Base-by-base conservation (phyloP, 73 alveolate species). In the Paramecium primaurelia region DNA sequence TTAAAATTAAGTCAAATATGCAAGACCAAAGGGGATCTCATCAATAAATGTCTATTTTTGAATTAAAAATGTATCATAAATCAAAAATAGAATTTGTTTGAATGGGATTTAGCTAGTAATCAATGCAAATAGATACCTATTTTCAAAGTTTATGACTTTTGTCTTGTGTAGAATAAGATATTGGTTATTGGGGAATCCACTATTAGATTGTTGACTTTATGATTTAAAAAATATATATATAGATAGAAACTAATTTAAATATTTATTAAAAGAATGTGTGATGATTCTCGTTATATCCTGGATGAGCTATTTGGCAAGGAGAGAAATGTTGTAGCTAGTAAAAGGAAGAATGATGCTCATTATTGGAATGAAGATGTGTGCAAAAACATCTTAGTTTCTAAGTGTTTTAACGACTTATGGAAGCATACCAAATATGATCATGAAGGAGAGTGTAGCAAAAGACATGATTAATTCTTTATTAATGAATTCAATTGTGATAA, bases 331-430 rank as follows among this genome's bases (percentile, higher is more conserved):
- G 51, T 36, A 12, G 51, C 45, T 6, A 45, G 49, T 8, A 80
- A 80, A n/a, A 22, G 91, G 8, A 80, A 80, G 91, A 80, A 80
- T 44, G 91, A 80, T 49, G 91, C 91, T 18, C 91, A 80, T 54
- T 80, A 80, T 80, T 80, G 91, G 91, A 80, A 80, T 47, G 91
- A 80, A n/a, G 91, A 80, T 80, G 91, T 80, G 44, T 80, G 91
- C 51, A 80, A 80, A 36, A 80, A 80, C n/a, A 26, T 64, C 34
- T 47, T 80, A 10, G 75, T 80, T 26, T 40, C 91, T 12, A 80
- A 38, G 10, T 80, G 91, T 12, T 80, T 80, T 18, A 80, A 80
- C n/a, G 91, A 80, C 30, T 26, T 80, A 28, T 80, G 91, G 91
- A 80, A 80, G 14, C 91, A 80, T 80, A 80, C 91, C 9, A 80